These are phyloP conservation scores for Chlamydomonas sp. DNA, from an alignment of 139 green algal genomes.

Conservation along the genomic window DNA sequence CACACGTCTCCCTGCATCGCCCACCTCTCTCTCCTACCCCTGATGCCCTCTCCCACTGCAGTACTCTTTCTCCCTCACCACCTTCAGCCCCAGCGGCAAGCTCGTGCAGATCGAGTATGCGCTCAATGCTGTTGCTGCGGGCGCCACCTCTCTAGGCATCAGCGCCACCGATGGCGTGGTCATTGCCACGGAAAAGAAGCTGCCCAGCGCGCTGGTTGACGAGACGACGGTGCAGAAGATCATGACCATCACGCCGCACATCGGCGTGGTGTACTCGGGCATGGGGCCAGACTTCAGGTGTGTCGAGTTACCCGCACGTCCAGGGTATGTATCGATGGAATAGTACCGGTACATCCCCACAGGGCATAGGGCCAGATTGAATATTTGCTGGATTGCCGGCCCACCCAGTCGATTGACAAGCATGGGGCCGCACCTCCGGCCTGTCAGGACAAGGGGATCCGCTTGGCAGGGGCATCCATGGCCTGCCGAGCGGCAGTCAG, in stretches of 20 bases:
- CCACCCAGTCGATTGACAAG: too few species aligned
- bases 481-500: too few species aligned
- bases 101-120: slow-evolving; percentile 99
- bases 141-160: slow-evolving; percentile 97
- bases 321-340: too few species aligned
- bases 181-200: slow-evolving; percentile 99
- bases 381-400: too few species aligned
- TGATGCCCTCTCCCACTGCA: neutral
- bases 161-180: slow-evolving; percentile 97
- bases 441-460: too few species aligned
- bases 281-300: slow-evolving; percentile 95
- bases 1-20: too few species aligned
- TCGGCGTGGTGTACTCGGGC: slow-evolving; percentile 96
- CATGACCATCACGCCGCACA: slow-evolving; percentile 88
- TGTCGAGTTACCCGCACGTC: too few species aligned
- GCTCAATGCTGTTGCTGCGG: slow-evolving; percentile 92
- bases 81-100: slow-evolving; percentile 98
- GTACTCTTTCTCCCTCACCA: slow-evolving; percentile 94
- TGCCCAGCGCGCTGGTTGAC: slow-evolving; percentile 90
- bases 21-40: too few species aligned
- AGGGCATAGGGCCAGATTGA: too few species aligned
- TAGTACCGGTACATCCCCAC: too few species aligned
- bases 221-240: slow-evolving; percentile 96
- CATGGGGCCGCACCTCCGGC: too few species aligned
- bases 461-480: too few species aligned